Conservation (phyloP, 352 stramenopile genomes). For the Pilasporangium apinafurcum region DNA sequence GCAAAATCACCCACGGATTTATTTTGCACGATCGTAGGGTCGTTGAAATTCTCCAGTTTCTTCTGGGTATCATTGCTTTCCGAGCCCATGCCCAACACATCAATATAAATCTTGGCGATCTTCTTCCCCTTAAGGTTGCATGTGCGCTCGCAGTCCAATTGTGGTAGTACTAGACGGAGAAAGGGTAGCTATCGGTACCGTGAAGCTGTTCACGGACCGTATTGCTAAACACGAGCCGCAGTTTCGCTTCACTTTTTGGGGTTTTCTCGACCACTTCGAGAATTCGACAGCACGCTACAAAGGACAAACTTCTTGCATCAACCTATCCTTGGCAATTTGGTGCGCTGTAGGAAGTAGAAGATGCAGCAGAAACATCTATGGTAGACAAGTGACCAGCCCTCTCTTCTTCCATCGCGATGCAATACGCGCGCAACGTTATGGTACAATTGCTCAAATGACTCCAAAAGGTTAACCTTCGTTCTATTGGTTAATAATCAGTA, state of each 20-base stretch:
- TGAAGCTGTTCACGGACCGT: conserved; percentile 46
- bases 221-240: conserved; percentile 70
- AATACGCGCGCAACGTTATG: no score
- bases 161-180: conserved; percentile 64
- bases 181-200: conserved; percentile 63
- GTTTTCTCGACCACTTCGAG: conserved; percentile 66
- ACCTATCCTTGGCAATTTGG: no score
- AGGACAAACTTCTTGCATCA: no score
- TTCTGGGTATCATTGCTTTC: conserved; percentile 70
- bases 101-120: conserved; percentile 72
- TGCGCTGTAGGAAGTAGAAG: no score
- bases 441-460: no score
- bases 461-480: no score
- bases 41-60: conserved; percentile 76
- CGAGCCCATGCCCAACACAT: conserved; percentile 58
- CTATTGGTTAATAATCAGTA: no score
- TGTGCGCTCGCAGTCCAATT: conserved; percentile 78
- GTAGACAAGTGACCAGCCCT: no score
- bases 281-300: conserved; percentile 65
- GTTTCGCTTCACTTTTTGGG: conserved; percentile 66
- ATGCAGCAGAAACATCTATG: no score
- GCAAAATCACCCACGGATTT: conserved; percentile 82
- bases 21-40: conserved; percentile 73
- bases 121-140: conserved; percentile 88
- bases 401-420: no score